phyloP scores from a whole-genome alignment of 2,329 filamentous ascomycete genomes.

The Microcyclospora pomicola region DNA sequence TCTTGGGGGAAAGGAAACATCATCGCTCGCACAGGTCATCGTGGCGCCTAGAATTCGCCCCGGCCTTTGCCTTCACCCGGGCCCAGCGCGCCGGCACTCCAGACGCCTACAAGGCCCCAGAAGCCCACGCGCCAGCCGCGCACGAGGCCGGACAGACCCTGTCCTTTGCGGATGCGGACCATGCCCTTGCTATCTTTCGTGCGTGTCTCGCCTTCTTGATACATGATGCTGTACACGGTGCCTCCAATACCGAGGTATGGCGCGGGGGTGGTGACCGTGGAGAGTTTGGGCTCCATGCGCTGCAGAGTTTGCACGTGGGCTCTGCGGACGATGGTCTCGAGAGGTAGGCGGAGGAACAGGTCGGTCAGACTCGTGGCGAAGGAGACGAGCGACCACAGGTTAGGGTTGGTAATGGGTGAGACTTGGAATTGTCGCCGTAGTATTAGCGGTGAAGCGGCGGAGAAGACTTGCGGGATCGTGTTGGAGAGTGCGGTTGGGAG shows the following conservation, averaged over 20 bases:
- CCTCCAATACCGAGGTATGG: constrained; percentile 76
- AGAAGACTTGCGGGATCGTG: constrained; percentile 70
- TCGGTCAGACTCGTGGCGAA: constrained; percentile 71
- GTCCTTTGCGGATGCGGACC: constrained; percentile 42
- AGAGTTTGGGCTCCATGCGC: constrained; percentile 27
- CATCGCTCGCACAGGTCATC: no score
- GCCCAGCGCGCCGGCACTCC: constrained; percentile 53
- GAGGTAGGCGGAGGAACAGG: constrained; percentile 71
- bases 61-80: constrained; percentile 43
- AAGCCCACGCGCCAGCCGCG: constrained; percentile 65
- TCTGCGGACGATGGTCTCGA: constrained; percentile 82
- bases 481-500: constrained; percentile 76
- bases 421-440: constrained; percentile 74
- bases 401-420: constrained; percentile 67
- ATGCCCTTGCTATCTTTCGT: constrained; percentile 21
- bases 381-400: constrained; percentile 66
- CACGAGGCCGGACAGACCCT: constrained; percentile 56
- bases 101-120: constrained; percentile 62
- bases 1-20: no score
- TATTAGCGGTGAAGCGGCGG: constrained; percentile 68
- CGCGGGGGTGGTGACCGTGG: constrained; percentile 68
- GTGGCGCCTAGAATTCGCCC: constrained; percentile 19
- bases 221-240: constrained; percentile 76
- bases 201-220: constrained; percentile 57
- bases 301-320: constrained; percentile 52